Evolutionary conservation across 1,284 basidiomycete species (phyloP), one percentile per base, ranked within the genome.

Genomic region (Apiotrichum gracile): DNA sequence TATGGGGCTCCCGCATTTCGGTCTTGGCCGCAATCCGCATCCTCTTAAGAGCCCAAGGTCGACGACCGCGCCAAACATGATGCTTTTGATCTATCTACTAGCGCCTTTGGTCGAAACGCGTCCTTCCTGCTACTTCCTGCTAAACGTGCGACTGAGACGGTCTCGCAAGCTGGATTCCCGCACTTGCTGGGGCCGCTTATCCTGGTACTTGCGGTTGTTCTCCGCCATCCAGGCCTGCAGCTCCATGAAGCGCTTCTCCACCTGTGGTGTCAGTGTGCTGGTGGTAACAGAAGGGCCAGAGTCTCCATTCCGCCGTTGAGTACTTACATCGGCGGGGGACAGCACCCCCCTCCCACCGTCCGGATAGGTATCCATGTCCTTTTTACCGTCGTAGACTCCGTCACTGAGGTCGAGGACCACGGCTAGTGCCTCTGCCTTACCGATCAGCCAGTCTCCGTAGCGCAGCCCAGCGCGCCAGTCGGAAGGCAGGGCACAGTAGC

Each of bases 291-390:
- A 21, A n/a, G n/a, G n/a, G n/a, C n/a, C n/a, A n/a, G n/a, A n/a
- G n/a, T n/a, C n/a, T 39, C 46, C 35, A 38, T 27, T 3, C 46
- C 29, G 14, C 16, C 8, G 4, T 16, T 19, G 21, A 24, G 8
- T 5, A 33, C 33, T 16, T 19, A 39, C 45, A 35, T 53, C 31
- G 7, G 47, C 35, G 0, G 25, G 31, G 8, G 48, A 51, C 19
- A 57, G 17, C 19, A 53, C 31, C 17, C 49, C 56, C 4, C 49
- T 21, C 4, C 56, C 56, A 2, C 56, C 56, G 17, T 58, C 56
- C 3, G 27, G 37, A 1, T 17, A n/a, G 3, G 52, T 51, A 10
- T 50, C 56, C 22, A 8, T 35, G 31, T 58, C 56, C 21, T n/a
- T 21, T 4, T 35, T 38, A 14, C 41, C 31, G 21, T 45, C 42